Base-by-base conservation (phyloP, 1,284 basidiomycete species). In the Tilletia indica region DNA sequence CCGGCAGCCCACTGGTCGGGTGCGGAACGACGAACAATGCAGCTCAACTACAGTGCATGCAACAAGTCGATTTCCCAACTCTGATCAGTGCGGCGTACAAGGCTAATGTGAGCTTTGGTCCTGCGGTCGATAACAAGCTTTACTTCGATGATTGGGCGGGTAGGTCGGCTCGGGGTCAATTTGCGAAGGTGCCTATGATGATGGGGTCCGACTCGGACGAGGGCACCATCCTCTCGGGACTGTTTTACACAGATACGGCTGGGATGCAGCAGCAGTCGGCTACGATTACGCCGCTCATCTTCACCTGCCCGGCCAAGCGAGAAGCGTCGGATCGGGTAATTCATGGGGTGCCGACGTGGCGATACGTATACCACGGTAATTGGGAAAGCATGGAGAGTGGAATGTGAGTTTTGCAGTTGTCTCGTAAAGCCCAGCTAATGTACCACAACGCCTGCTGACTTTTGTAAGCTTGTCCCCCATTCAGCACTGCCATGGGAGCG, bases 231-330 rank as follows among this genome's bases (percentile, higher is more conserved):
- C 31, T 63, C 8, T 25, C 58, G 8, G 58, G 58, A 5, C 31
- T 63, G 25, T 63, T n/a, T 2, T 9, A 9, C 8, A 31, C 58
- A 11, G 25, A 63, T 19, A 63, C 19, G 4, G 58, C 58, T 14
- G n/a, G 9, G 8, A 63, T 63, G 58, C 58, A 34, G 4, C 16
- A 21, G 11, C 8, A 25, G 31, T 63, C 58, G 11, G 9, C 16
- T 5, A 5, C 38, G 2, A 34, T 63, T 14, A 63, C 58, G 31
- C 58, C 58, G 31, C 58, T 63, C n/a, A 25, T 63, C 21, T 63
- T 63, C 58, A 63, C 58, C 8, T 63, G 58, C 58, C 58, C 58
- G n/a, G 58, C 58, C 25, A 63, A 34, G 3, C n/a, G 38, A 36
- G 58, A 63, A 19, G 58, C 58, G 11, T 8, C 58, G 21, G 58